Percentiles rank a stretch among this genome's conserved stretches.
Conservation (phyloP, 352 stramenopile species). For the Aphanomyces stellatus region DNA sequence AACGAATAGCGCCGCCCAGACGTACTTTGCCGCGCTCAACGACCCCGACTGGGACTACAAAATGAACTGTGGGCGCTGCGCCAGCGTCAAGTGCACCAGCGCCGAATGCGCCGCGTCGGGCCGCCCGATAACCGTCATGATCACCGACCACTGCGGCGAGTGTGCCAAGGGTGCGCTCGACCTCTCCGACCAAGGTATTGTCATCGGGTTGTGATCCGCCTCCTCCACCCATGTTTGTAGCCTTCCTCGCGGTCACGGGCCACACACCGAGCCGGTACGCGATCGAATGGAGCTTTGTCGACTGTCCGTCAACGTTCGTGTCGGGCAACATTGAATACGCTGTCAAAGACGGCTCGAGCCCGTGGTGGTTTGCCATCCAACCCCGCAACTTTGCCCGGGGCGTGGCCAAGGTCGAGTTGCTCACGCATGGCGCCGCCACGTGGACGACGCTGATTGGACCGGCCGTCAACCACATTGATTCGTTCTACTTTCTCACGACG, state of each 20-base stretch:
- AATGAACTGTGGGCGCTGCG: constrained; percentile 16
- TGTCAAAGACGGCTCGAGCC: constrained; percentile 9
- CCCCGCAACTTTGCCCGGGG: constrained; percentile 6
- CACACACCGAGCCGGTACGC: neutral
- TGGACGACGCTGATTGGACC: neutral
- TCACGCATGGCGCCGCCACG: neutral
- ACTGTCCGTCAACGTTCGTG: constrained; percentile 1
- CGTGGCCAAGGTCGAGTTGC: neutral
- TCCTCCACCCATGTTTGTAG: no score
- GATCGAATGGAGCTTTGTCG: constrained; percentile 15
- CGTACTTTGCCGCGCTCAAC: constrained; percentile 18
- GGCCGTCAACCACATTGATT: neutral
- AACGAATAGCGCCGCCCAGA: neutral
- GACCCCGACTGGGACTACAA: constrained; percentile 4
- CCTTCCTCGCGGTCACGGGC: constrained; percentile 5
- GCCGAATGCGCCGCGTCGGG: neutral
- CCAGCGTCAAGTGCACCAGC: constrained; percentile 4
- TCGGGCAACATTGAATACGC: constrained; percentile 3
- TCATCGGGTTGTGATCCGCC: no score
- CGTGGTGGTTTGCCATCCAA: constrained; percentile 1
- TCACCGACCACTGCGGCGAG: constrained; percentile 14
- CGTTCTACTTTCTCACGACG: constrained; percentile 1
- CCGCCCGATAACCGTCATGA: neutral
- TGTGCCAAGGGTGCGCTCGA: neutral
- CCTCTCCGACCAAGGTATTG: constrained; percentile 17